Evolutionary conservation across 768 basidiomycete species (phyloP), one percentile per base, ranked within the genome.

Genomic region (Tylopilus vinaceipallidus): DNA sequence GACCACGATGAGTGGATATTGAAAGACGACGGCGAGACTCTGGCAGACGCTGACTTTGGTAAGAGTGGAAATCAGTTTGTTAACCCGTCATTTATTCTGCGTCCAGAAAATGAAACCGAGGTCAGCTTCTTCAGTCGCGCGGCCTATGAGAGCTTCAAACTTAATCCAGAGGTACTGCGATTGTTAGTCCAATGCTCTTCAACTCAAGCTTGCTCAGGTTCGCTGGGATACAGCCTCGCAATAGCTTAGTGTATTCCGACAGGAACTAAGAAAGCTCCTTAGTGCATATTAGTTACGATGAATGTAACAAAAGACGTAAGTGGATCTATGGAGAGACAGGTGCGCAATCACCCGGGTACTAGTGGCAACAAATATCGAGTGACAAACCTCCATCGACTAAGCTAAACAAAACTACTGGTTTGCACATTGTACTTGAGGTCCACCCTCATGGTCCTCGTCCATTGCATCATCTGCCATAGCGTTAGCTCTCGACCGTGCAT

Each of bases 1-100:
- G 93, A 97, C 62, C 81, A 95, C 61, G 95, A 98, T 50, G 89
- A 92, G 9, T 95, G 93, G 90, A 90, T 98, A 53, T 70, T 94
- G 14, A 71, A 80, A 40, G 83, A 92, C 55, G 85, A 86, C 34
- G 63, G 64, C 8, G 80, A 78, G 60, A 75, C 72, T 1, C 76
- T 99, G n/a, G 81, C 75, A 2, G 80, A 84, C 4, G 68, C 80
- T 30, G 92, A 87, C 16, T 80, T 95, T 41, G 89, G 95, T 95
- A 50, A 49, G 84, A 71, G 20, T 42, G 22, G n/a, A 36, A n/a
- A 19, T 30, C 30, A 26, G n/a, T 43, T 29, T 17, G 34, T 23
- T 38, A 12, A 23, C 20, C 26, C 2, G 12, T 34, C 20, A 27
- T 30, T 56, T 17, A 56, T 22, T 14, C 26, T 39, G 22, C 34